phyloP scores from a whole-genome alignment of 805 yeast species.

The Yarrowia keelungensis region DNA sequence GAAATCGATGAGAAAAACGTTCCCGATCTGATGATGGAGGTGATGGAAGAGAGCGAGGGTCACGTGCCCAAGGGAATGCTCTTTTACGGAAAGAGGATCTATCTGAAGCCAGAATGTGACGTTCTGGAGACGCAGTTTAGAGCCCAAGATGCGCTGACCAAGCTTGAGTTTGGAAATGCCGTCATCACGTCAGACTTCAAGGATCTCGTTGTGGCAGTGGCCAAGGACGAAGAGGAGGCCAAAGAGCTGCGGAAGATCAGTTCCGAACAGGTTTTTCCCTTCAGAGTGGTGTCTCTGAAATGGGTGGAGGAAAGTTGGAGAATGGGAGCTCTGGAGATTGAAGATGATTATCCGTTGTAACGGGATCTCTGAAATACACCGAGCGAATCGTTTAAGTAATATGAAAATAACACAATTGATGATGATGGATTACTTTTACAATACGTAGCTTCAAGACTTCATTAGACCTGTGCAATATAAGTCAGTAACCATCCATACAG shows the following conservation, averaged over 20 bases:
- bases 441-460: too few species aligned
- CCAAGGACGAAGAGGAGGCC: conserved; percentile 10
- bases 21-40: conserved; percentile 5
- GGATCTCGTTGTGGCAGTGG: conserved; percentile 6
- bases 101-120: background rate
- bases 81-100: background rate
- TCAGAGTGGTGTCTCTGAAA: conserved; percentile 15
- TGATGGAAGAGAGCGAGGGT: background rate
- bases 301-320: conserved; percentile 35
- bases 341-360: conserved; percentile 11
- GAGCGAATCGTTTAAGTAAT: too few species aligned
- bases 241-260: background rate
- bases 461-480: too few species aligned
- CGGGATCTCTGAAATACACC: background rate
- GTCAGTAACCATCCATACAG: too few species aligned
- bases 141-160: background rate
- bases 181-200: background rate
- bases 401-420: too few species aligned
- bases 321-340: background rate
- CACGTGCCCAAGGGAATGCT: conserved; percentile 3
- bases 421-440: too few species aligned
- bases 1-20: background rate
- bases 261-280: conserved; percentile 11
- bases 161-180: conserved; percentile 29
- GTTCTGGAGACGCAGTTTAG: conserved; percentile 4